These are phyloP conservation scores for Pezicula radicicola DNA, from an alignment of 2,329 filamentous ascomycete species.

Conservation along the genomic window DNA sequence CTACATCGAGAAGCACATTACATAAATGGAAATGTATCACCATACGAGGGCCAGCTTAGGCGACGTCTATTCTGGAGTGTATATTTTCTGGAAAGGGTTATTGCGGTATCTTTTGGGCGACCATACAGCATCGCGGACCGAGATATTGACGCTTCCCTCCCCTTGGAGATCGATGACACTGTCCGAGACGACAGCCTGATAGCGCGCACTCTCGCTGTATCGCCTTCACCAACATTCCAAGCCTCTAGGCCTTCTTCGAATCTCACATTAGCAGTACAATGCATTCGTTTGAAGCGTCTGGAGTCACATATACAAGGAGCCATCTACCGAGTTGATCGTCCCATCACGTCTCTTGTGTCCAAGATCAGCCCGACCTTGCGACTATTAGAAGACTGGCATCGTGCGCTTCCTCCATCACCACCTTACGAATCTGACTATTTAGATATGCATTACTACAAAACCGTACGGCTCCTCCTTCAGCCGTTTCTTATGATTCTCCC, in stretches of 20 bases:
- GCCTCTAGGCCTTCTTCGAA: slow-evolving; percentile 28
- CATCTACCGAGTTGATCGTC: slow-evolving; percentile 47
- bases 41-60: slow-evolving; percentile 40
- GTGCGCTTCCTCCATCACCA: slow-evolving; percentile 27
- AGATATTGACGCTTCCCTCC: slow-evolving; percentile 47
- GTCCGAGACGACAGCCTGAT: slow-evolving; percentile 30
- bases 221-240: slow-evolving; percentile 27
- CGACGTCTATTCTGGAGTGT: slow-evolving; percentile 50
- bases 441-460: slow-evolving; percentile 46
- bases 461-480: slow-evolving; percentile 46
- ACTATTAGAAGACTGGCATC: slow-evolving; percentile 44
- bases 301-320: slow-evolving; percentile 49
- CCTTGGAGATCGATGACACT: slow-evolving; percentile 39
- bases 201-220: slow-evolving; percentile 23
- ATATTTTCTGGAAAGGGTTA: slow-evolving; percentile 45
- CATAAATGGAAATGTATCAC: slow-evolving; percentile 30
- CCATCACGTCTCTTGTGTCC: slow-evolving; percentile 38
- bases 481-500: slow-evolving; percentile 45
- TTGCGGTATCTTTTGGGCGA: slow-evolving; percentile 47
- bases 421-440: slow-evolving; percentile 41
- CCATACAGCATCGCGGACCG: slow-evolving; percentile 48
- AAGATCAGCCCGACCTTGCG: slow-evolving; percentile 44
- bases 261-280: slow-evolving; percentile 39
- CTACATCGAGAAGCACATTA: slow-evolving; percentile 46
- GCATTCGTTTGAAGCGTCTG: slow-evolving; percentile 42